Percentiles rank a stretch among this genome's conserved stretches.
phyloP scores from a whole-genome alignment of 208 protist genomes.

The Acanthamoeba sp. region DNA sequence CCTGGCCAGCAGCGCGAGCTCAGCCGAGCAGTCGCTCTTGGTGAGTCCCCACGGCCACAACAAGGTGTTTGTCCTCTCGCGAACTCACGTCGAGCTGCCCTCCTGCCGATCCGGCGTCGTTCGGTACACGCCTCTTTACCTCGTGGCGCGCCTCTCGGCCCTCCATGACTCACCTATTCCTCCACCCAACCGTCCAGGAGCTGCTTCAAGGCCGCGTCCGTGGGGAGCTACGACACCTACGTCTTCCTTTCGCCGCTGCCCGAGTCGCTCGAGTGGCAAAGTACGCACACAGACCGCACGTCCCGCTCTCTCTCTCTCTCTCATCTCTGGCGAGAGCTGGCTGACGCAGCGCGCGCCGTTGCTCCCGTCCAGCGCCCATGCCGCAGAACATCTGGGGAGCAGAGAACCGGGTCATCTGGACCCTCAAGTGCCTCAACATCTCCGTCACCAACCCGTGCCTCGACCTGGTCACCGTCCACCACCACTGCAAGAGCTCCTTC shows the following conservation, averaged over 20 bases:
- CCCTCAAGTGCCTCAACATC: slow-evolving; percentile 47
- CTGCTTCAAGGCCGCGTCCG: not conserved
- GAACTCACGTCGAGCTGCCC: not conserved
- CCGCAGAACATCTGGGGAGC: slow-evolving; percentile 45
- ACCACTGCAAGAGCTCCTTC: slow-evolving; percentile 3
- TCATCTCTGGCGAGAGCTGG: no score
- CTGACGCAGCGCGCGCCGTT: no score
- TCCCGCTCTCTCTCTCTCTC: not conserved
- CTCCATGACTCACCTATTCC: not conserved
- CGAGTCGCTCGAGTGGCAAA: slow-evolving; percentile 6
- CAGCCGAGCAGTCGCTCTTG: not conserved
- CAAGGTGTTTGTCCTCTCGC: not conserved
- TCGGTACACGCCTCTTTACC: not conserved
- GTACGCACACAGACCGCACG: not conserved
- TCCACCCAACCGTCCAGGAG: not conserved
- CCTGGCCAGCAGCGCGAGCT: not conserved
- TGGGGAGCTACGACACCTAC: slow-evolving; percentile 2
- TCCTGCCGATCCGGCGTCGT: not conserved
- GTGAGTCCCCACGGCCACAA: not conserved
- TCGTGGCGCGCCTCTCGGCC: not conserved
- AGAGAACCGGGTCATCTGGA: slow-evolving; percentile 26
- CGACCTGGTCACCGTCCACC: slow-evolving; percentile 34
- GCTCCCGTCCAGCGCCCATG: not conserved
- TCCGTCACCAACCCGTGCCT: slow-evolving; percentile 36
- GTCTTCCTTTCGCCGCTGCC: not conserved